These are phyloP conservation scores for Pogostemon cablin DNA, from an alignment of 257 asterid species.

Conservation along the genomic window DNA sequence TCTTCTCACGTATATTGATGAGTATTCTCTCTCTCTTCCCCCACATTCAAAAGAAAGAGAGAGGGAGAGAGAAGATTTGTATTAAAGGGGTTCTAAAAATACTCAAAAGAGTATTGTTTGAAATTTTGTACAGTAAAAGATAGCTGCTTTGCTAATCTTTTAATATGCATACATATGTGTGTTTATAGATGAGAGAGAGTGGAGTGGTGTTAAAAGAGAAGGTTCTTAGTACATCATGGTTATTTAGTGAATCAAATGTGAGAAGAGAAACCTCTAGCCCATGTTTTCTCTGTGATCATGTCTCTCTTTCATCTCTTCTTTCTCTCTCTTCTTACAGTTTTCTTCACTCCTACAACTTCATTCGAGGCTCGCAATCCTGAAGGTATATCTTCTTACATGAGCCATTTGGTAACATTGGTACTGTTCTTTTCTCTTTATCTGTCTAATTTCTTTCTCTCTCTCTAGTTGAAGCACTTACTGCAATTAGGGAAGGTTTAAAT, in stretches of 20 bases:
- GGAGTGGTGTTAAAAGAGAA: constrained; percentile 7
- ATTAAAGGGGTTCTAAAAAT: constrained; percentile 44
- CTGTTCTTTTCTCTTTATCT: no score
- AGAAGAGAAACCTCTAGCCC: constrained; percentile 16
- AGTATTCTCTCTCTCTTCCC: constrained; percentile 4
- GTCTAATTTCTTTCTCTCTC: neutral
- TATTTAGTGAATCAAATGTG: constrained; percentile 33
- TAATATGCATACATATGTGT: neutral
- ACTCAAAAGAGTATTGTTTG: constrained; percentile 40
- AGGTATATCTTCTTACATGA: constrained; percentile 44
- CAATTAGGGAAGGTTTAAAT: constrained; percentile 49
- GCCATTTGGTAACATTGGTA: neutral
- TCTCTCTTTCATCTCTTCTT: constrained; percentile 36
- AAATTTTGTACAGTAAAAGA: constrained; percentile 36
- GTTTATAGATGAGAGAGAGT: neutral
- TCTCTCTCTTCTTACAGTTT: constrained; percentile 42
- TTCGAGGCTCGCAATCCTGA: constrained; percentile 81
- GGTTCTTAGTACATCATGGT: constrained; percentile 35
- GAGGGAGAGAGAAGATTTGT: constrained; percentile 20
- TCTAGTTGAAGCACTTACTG: constrained; percentile 78
- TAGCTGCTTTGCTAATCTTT: constrained; percentile 33
- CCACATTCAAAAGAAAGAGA: constrained; percentile 34
- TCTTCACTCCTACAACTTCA: constrained; percentile 41
- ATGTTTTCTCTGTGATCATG: constrained; percentile 46
- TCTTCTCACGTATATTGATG: neutral